Conservation (phyloP, 1,284 basidiomycete genomes). For the Ceratobasidium sp. region DNA sequence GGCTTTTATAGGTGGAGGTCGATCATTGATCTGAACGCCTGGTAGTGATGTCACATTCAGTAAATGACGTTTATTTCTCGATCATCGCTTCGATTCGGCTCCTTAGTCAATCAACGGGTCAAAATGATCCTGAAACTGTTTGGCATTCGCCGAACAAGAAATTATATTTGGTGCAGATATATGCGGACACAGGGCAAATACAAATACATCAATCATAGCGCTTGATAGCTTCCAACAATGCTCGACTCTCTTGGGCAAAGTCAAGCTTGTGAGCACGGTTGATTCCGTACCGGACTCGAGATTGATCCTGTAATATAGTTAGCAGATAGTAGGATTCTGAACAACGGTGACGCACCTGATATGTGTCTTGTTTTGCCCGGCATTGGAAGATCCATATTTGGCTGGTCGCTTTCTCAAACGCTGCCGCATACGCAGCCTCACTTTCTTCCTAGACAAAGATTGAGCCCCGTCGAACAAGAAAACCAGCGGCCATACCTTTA, state of each 20-base stretch:
- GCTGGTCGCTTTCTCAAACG: conserved; percentile 72
- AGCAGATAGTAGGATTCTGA: not conserved
- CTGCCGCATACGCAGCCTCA: conserved; percentile 65
- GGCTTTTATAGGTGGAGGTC: not conserved
- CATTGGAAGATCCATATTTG: conserved; percentile 84
- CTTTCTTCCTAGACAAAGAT: conserved; percentile 62
- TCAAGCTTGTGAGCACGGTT: conserved; percentile 70
- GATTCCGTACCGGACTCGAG: conserved; percentile 83
- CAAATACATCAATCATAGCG: conserved; percentile 31
- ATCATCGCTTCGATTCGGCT: conserved; percentile 5
- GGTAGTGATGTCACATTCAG: conserved; percentile 13
- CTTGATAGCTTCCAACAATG: conserved; percentile 60
- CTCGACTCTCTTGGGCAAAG: conserved; percentile 71
- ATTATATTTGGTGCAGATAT: conserved; percentile 15
- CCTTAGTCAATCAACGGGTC: not conserved
- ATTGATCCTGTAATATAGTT: conserved; percentile 62
- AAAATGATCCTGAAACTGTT: not conserved
- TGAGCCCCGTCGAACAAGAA: not conserved
- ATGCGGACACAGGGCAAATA: not conserved
- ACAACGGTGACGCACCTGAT: conserved; percentile 65
- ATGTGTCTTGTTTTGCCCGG: conserved; percentile 87
- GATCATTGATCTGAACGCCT: not conserved
- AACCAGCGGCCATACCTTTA: conserved; percentile 61
- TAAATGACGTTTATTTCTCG: conserved; percentile 18
- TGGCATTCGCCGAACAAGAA: not conserved